Percentiles rank a stretch among this genome's conserved stretches.
Evolutionary conservation across 106 monocot species (phyloP).

Genomic region (Dendrobium officinale): DNA sequence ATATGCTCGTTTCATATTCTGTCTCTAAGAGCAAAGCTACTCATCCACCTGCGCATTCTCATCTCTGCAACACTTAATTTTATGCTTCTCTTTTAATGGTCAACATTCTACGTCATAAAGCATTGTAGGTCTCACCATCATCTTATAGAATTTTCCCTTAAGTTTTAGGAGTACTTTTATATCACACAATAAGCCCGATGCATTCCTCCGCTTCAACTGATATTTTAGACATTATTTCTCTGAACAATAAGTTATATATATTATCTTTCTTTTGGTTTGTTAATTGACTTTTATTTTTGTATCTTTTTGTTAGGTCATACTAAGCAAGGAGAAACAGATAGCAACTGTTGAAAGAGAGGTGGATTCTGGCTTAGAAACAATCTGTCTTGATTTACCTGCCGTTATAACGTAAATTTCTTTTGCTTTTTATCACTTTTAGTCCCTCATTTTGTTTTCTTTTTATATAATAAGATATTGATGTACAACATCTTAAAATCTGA

Average conservation of each 20-base stretch:
- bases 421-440: background rate
- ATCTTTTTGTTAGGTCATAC: conserved; percentile 46
- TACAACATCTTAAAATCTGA: too few relatives aligned
- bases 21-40: too few relatives aligned
- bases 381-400: conserved; percentile 77
- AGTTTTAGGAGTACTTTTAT: too few relatives aligned
- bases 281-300: background rate
- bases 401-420: conserved; percentile 81
- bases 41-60: too few relatives aligned
- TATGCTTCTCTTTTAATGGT: too few relatives aligned
- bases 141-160: too few relatives aligned
- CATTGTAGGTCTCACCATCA: too few relatives aligned
- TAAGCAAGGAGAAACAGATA: conserved; percentile 75
- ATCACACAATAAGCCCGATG: too few relatives aligned
- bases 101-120: too few relatives aligned
- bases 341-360: conserved; percentile 96
- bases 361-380: conserved; percentile 87
- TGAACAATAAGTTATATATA: background rate
- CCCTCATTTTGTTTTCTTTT: background rate
- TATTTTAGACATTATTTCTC: background rate
- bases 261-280: background rate
- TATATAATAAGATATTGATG: background rate
- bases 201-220: background rate
- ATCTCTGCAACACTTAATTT: too few relatives aligned
- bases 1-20: too few relatives aligned